Evolutionary conservation across 352 stramenopile species (phyloP), one percentile per base, ranked within the genome.

Genomic region (Pythium guiyangense): DNA sequence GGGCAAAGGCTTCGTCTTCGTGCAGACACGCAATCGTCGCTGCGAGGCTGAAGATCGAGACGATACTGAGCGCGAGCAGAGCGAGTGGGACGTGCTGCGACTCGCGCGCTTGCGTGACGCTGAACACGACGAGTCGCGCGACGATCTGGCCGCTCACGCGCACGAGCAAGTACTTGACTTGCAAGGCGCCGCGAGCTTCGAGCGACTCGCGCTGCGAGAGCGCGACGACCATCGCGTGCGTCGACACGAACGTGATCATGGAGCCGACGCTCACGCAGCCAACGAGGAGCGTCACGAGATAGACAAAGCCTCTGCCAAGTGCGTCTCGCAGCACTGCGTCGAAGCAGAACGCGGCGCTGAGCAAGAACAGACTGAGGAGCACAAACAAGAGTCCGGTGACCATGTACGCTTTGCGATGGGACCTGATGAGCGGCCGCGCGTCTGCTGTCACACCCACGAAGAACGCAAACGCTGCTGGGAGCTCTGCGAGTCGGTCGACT

Each of bases 341-440:
- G 29, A 64, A 60, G 27, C 35, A 55, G 59, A 55, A 60, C 14
- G 52, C 35, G 1, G 52, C 25, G 27, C 35, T 53, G 14, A 59
- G 44, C 35, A 56, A 26, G 3, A 54, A 1, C 26, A 60, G 27
- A 29, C 35, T 52, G n/a, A 10, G n/a, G 4, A 60, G 26, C 3
- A 44, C 51, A 26, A 64, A n/a, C 27, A 50, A 27, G 26, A 54
- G 39, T 3, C 86, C 86, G 11, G 84, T 48, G 4, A 88, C 62
- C 62, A 94, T 91, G 65, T 94, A 96, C 18, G 80, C 61, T 60
- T 91, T 92, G 25, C 84, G 69, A 12, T 73, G 84, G 54, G 72
- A 84, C 4, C 79, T 77, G 29, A 60, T 70, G 45, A 94, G 75
- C 8, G 86, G 75, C 43, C 73, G 69, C 20, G 59, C 70, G 58